Base-by-base conservation (phyloP, 2,329 filamentous ascomycete genomes). In the Fusarium clavum region DNA sequence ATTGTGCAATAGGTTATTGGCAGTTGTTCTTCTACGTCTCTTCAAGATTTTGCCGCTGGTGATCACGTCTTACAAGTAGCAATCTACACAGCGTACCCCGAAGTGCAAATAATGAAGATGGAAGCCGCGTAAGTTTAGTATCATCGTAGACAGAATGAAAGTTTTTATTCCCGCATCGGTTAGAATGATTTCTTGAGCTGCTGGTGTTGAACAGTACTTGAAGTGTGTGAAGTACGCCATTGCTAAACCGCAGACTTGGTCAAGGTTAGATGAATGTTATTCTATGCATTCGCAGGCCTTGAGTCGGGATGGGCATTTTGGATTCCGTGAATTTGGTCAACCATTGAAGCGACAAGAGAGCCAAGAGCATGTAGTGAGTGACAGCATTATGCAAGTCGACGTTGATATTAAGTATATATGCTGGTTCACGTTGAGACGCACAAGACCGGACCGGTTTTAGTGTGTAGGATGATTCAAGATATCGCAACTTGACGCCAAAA, bases 1-100 rank as follows among this genome's bases (percentile, higher is more conserved):
- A 43, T 52, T 49, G 57, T 24, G 57, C 44, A 46, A 55, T 48
- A 56, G 46, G 40, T 44, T 14, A 64, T 52, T n/a, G 30, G 29
- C 43, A 44, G 18, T 57, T 41, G 32, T 45, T 34, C n/a, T 30
- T 18, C 13, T 45, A 32, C 27, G 22, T 9, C 18, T 3, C 13
- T 7, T 20, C 8, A 18, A 32, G 16, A 38, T n/a, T 38, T n/a
- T 38, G 34, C 18, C 34, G 18, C 18, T 38, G 18, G 34, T 38
- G 34, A 38, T n/a, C 34, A 38, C 34, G 34, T 38, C 34, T 38
- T 38, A 38, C 18, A 38, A 38, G 34, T 38, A 38, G 18, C 34
- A 38, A 12, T 38, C 18, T 38, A 18, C n/a, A 38, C 18, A n/a
- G 10, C 6, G 6, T 7, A 18, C 10, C 34, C 34, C 18, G 6